These are phyloP conservation scores for Globisporangium heterothallicum DNA, from an alignment of 352 stramenopile genomes.

Conservation along the genomic window DNA sequence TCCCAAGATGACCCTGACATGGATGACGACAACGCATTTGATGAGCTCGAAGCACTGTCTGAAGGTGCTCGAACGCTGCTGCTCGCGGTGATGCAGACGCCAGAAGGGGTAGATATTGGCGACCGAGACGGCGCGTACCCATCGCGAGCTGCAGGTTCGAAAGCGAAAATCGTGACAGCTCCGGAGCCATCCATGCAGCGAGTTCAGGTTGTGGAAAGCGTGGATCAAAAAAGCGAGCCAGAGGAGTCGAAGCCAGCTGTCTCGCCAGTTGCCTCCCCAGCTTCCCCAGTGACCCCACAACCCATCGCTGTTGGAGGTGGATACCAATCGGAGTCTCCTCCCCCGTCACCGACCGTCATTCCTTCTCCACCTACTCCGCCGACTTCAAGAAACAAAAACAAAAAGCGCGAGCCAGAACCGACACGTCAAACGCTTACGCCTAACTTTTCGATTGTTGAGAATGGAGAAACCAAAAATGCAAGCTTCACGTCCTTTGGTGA, in stretches of 20 bases:
- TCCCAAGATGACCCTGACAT: slow-evolving; percentile 55
- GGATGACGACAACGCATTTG: slow-evolving; percentile 82
- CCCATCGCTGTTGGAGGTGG: slow-evolving; percentile 5
- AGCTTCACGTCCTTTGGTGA: slow-evolving; percentile 87
- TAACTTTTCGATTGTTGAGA: slow-evolving; percentile 69
- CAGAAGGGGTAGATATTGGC: slow-evolving; percentile 73
- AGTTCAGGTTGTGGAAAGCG: slow-evolving; percentile 6
- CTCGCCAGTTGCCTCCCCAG: slow-evolving; percentile 12
- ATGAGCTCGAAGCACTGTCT: slow-evolving; percentile 83
- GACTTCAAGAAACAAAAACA: slow-evolving; percentile 11
- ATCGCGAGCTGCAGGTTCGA: slow-evolving; percentile 13
- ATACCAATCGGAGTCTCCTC: slow-evolving; percentile 11
- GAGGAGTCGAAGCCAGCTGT: slow-evolving; percentile 3
- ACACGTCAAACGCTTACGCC: slow-evolving; percentile 30
- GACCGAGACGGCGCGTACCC: slow-evolving; percentile 48
- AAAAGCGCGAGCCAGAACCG: neutral
- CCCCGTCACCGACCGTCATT: slow-evolving; percentile 13
- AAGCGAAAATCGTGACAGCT: neutral
- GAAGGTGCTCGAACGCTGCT: slow-evolving; percentile 80
- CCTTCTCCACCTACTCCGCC: slow-evolving; percentile 22
- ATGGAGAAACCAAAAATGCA: slow-evolving; percentile 44
- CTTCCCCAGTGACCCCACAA: slow-evolving; percentile 9
- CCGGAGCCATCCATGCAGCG: slow-evolving; percentile 1
- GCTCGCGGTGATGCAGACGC: slow-evolving; percentile 85
- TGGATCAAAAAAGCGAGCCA: slow-evolving; percentile 18